A percentile compares a stretch with the other conserved stretches of the same genome.
phyloP scores from a whole-genome alignment of 2,329 filamentous ascomycete genomes.

The Phialophora chinensis region DNA sequence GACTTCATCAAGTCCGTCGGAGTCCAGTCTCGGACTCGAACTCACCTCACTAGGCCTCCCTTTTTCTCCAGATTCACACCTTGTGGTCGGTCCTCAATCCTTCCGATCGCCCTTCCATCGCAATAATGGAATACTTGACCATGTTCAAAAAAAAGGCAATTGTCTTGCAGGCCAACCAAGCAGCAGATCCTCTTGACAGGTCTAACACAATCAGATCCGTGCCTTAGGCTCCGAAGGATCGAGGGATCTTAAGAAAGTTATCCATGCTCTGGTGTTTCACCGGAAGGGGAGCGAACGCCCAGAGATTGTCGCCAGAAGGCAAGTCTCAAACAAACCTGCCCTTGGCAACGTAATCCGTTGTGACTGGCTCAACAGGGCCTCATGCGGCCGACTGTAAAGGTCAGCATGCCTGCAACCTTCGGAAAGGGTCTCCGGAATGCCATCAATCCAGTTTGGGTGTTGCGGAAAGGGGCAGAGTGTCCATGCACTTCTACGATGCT shows the following conservation, averaged over 20 bases:
- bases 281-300: not conserved
- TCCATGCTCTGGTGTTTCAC: not conserved
- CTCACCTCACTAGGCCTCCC: not conserved
- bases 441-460: not conserved
- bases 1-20: not conserved
- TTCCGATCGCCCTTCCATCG: not conserved
- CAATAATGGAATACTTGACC: not conserved
- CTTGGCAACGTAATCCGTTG: not conserved
- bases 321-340: not conserved
- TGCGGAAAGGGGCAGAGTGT: not conserved
- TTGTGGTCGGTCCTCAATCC: not conserved
- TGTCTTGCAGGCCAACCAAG: not conserved
- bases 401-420: not conserved
- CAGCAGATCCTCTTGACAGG: not conserved
- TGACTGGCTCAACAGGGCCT: not conserved
- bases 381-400: not conserved
- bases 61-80: not conserved
- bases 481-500: not conserved
- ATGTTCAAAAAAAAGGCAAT: not conserved
- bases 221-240: not conserved
- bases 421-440: not conserved
- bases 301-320: not conserved
- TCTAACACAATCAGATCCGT: not conserved
- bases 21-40: not conserved
- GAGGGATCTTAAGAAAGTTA: not conserved